Conservation (phyloP, 257 asterid genomes). For the Nyctanthes arbortristis region DNA sequence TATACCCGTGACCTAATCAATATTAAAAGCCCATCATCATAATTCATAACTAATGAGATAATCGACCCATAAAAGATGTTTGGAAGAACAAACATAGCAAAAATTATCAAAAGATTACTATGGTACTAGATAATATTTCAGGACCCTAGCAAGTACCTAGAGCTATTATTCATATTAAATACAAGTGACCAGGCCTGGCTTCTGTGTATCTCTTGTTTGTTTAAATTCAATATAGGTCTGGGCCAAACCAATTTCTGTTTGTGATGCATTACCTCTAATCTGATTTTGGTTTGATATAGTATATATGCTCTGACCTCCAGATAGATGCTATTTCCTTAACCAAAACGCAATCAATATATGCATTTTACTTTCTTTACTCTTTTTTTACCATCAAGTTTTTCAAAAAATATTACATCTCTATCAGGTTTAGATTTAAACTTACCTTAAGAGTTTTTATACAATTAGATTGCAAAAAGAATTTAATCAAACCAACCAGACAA, state of each 20-base stretch:
- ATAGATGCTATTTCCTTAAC: background rate
- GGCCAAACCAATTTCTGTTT: background rate
- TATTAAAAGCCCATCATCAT: constrained; percentile 19
- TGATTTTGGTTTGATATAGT: background rate
- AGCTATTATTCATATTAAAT: background rate
- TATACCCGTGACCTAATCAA: constrained; percentile 69
- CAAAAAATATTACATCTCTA: no score
- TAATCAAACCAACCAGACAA: background rate
- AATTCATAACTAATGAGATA: constrained; percentile 14
- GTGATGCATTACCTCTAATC: background rate
- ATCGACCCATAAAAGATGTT: background rate
- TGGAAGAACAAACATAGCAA: background rate
- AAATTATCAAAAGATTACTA: background rate
- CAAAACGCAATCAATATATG: background rate
- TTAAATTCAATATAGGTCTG: background rate
- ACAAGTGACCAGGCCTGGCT: background rate
- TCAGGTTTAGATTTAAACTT: no score
- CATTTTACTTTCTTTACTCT: no score
- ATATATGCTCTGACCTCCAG: background rate
- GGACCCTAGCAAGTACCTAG: background rate
- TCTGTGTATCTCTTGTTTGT: background rate
- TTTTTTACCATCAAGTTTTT: no score
- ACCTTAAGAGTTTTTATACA: background rate
- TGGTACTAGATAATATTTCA: background rate
- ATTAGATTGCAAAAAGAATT: background rate